A percentile compares a stretch with the other conserved stretches of the same genome.
phyloP scores from a whole-genome alignment of 345 rosid species.

The Eucalyptus sp. region DNA sequence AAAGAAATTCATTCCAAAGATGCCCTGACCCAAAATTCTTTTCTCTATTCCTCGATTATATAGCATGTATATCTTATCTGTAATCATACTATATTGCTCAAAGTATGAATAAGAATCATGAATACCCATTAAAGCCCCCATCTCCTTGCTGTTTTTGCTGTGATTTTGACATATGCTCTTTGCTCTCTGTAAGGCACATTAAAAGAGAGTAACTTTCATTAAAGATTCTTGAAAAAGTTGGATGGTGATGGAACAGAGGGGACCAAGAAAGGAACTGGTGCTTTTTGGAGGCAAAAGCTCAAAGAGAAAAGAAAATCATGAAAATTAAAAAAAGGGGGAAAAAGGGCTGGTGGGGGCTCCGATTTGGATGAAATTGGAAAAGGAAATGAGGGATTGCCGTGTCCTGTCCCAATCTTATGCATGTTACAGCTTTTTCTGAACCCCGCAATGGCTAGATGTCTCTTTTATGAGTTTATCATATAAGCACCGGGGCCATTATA shows the following conservation, averaged over 20 bases:
- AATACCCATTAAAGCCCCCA: not conserved
- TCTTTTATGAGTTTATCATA: not conserved
- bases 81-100: constrained; percentile 12
- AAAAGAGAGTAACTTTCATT: not conserved
- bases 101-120: constrained; percentile 13
- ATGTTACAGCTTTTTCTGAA: not conserved
- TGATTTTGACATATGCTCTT: not conserved
- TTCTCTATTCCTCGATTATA: not conserved
- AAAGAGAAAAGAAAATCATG: not conserved
- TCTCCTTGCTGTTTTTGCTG: not conserved
- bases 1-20: constrained; percentile 3
- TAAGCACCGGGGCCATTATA: not conserved
- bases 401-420: not conserved
- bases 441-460: not conserved
- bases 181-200: not conserved
- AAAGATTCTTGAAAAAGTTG: not conserved
- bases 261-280: not conserved
- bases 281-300: not conserved
- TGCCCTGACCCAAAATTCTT: constrained; percentile 14
- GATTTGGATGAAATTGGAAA: not conserved
- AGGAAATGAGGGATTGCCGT: not conserved
- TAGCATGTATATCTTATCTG: constrained; percentile 1
- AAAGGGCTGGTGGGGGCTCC: not conserved
- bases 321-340: not conserved
- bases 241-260: not conserved